A percentile compares a stretch with the other conserved stretches of the same genome.
These are phyloP conservation scores for Viridothelium virens DNA, from an alignment of 495 filamentous ascomycete genomes.

Conservation along the genomic window DNA sequence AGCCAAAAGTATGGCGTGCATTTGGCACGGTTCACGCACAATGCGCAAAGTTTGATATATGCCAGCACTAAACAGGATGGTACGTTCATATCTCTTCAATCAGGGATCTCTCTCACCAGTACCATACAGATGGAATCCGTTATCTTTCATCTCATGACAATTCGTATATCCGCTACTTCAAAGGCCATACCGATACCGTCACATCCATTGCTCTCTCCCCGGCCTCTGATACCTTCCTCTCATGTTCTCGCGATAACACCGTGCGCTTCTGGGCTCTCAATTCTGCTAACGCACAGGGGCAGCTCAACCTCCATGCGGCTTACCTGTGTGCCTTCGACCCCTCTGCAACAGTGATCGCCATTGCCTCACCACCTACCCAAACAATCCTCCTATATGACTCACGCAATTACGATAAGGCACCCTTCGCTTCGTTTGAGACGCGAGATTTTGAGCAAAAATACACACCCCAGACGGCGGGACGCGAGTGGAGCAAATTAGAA, in stretches of 20 bases:
- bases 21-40: constrained; percentile 88
- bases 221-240: constrained; percentile 80
- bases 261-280: constrained; percentile 77
- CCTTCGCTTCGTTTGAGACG: constrained; percentile 80
- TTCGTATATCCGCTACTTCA: constrained; percentile 88
- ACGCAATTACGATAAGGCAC: constrained; percentile 82
- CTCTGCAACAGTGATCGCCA: constrained; percentile 80
- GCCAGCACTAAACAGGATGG: constrained; percentile 90
- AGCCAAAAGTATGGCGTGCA: constrained; percentile 93
- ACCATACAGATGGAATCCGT: constrained; percentile 62
- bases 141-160: constrained; percentile 93
- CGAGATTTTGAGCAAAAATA: constrained; percentile 50
- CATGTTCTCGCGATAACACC: constrained; percentile 79
- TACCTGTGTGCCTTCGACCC: constrained; percentile 83
- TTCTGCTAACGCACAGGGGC: constrained; percentile 65
- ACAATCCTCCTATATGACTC: constrained; percentile 84
- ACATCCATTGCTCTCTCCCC: constrained; percentile 69
- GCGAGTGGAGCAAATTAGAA: constrained; percentile 74
- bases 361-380: constrained; percentile 71
- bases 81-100: constrained; percentile 27
- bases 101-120: constrained; percentile 11
- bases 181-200: constrained; percentile 74
- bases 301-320: constrained; percentile 65
- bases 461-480: constrained; percentile 43
- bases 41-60: constrained; percentile 80